A percentile compares a stretch with the other conserved stretches of the same genome.
Evolutionary conservation across 441 rosid genomes (phyloP).

Genomic region (Mallotus repandus): DNA sequence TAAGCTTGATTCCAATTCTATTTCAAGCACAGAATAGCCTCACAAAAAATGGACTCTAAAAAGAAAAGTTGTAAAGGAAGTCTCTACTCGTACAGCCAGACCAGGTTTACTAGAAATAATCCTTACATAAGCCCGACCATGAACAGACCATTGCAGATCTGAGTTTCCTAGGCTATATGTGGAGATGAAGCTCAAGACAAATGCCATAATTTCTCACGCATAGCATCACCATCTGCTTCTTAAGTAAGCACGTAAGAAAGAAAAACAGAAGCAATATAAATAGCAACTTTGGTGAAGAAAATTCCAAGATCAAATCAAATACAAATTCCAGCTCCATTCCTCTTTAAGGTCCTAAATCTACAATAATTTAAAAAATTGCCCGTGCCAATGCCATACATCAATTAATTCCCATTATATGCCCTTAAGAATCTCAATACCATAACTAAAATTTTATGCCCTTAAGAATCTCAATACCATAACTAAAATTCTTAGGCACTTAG

Average conservation of each 20-base stretch:
- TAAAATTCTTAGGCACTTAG: not conserved
- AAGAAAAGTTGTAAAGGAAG: too few species aligned
- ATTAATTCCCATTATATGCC: not conserved
- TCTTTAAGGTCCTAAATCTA: not conserved
- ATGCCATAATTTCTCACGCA: too few species aligned
- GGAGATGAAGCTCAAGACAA: too few species aligned
- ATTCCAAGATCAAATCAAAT: constrained; percentile 1
- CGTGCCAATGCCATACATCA: not conserved
- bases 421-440: constrained; percentile 9
- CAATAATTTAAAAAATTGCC: not conserved
- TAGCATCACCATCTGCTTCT: too few species aligned
- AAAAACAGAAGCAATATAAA: not conserved
- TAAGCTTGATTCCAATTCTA: too few species aligned
- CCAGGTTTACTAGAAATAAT: too few species aligned
- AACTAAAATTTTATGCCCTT: not conserved
- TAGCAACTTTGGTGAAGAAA: not conserved
- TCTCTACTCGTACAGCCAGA: too few species aligned
- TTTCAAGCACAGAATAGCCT: too few species aligned
- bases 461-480: constrained; percentile 7
- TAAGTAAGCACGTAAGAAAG: not conserved
- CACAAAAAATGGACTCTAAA: too few species aligned
- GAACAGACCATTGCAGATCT: too few species aligned
- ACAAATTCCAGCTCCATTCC: constrained; percentile 7
- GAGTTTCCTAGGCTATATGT: too few species aligned
- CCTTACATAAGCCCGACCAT: too few species aligned